phyloP scores from a whole-genome alignment of 306 rosid species.

The Pterocarpus santalinus region DNA sequence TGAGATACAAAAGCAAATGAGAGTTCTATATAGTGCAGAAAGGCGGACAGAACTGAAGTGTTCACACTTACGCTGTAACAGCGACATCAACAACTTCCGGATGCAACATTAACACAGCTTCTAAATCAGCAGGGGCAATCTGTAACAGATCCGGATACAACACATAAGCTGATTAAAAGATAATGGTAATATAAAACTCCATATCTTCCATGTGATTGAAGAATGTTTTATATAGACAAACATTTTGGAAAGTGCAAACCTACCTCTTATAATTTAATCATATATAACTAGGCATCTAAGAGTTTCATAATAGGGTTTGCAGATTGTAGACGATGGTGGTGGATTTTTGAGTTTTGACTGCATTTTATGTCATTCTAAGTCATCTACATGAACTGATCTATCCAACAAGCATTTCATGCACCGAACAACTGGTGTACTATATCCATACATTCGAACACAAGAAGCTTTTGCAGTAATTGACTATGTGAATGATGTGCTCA shows the following conservation, averaged over 20 bases:
- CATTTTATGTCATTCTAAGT: slow-evolving; percentile 15
- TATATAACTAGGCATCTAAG: background rate
- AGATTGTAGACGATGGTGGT: background rate
- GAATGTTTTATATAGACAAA: slow-evolving; percentile 1
- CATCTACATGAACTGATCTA: slow-evolving; percentile 1
- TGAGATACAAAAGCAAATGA: background rate
- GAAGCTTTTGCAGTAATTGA: slow-evolving; percentile 3
- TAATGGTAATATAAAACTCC: background rate
- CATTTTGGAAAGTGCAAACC: background rate
- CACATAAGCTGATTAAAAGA: background rate
- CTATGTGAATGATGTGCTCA: background rate
- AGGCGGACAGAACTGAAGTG: slow-evolving; percentile 14
- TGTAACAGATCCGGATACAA: slow-evolving; percentile 36
- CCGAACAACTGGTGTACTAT: background rate
- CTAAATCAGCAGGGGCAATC: slow-evolving; percentile 69
- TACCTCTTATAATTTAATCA: background rate
- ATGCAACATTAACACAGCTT: slow-evolving; percentile 53
- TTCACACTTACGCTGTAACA: slow-evolving; percentile 50
- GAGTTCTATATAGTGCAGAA: slow-evolving; percentile 8
- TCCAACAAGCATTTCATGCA: slow-evolving; percentile 7
- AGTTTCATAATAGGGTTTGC: slow-evolving; percentile 6
- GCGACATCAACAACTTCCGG: slow-evolving; percentile 63
- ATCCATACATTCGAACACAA: slow-evolving; percentile 20
- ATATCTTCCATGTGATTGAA: slow-evolving; percentile 4
- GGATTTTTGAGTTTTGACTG: background rate